Evolutionary conservation across 768 basidiomycete genomes (phyloP).

Genomic region (Mrakia blollopis): DNA sequence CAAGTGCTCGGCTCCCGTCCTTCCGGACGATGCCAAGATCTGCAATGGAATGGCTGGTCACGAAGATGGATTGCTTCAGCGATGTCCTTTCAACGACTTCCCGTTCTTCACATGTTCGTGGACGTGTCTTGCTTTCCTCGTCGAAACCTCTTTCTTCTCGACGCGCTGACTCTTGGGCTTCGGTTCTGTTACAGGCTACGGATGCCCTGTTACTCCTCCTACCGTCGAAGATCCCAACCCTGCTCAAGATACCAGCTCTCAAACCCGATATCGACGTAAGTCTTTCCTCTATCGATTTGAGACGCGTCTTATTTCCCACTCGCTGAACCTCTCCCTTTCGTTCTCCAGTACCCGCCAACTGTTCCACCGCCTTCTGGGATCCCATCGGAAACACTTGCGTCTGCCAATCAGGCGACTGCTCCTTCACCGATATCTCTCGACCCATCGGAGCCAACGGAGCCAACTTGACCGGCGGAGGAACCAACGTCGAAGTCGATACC

Average conservation of each 20-base stretch:
- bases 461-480: constrained; percentile 62
- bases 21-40: constrained; percentile 55
- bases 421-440: constrained; percentile 60
- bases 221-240: constrained; percentile 63
- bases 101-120: constrained; percentile 67
- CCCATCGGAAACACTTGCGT: constrained; percentile 62
- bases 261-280: constrained; percentile 50
- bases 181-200: constrained; percentile 53
- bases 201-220: constrained; percentile 57
- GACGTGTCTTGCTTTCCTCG: background rate
- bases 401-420: constrained; percentile 56
- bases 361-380: constrained; percentile 77
- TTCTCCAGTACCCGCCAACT: constrained; percentile 56
- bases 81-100: constrained; percentile 66
- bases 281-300: background rate
- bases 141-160: background rate
- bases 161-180: constrained; percentile 4
- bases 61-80: constrained; percentile 54
- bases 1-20: constrained; percentile 61
- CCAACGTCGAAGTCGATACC: constrained; percentile 20
- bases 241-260: constrained; percentile 53
- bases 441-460: constrained; percentile 68
- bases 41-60: constrained; percentile 73
- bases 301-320: background rate
- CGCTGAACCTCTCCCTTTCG: background rate